These are phyloP conservation scores for Phyllosticta citrichinensis DNA, from an alignment of 2,329 filamentous ascomycete species.

Conservation along the genomic window DNA sequence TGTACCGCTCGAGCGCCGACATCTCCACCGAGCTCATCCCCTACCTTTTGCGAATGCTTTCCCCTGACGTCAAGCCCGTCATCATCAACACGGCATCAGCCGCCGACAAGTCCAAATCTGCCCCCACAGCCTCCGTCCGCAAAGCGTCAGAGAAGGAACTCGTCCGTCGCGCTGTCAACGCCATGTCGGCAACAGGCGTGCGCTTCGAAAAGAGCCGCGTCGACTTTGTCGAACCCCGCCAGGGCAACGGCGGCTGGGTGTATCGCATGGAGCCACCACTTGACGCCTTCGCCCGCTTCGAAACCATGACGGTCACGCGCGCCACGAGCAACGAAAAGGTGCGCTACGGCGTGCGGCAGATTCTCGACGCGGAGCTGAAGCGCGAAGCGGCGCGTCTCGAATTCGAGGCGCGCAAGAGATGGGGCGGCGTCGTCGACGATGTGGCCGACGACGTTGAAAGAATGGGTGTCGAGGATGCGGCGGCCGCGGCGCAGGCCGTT, in stretches of 20 bases:
- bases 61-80: slow-evolving; percentile 84
- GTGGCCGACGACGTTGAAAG: slow-evolving; percentile 11
- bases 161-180: slow-evolving; percentile 67
- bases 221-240: slow-evolving; percentile 52
- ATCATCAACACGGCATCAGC: slow-evolving; percentile 65
- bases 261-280: slow-evolving; percentile 91
- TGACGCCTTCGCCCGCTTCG: slow-evolving; percentile 68
- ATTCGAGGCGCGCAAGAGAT: slow-evolving; percentile 52
- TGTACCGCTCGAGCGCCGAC: slow-evolving; percentile 69
- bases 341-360: slow-evolving; percentile 86
- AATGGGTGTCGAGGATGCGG: slow-evolving; percentile 19
- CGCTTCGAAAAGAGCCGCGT: slow-evolving; percentile 71
- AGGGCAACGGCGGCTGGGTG: slow-evolving; percentile 54
- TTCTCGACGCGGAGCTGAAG: slow-evolving; percentile 80
- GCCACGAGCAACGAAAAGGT: slow-evolving; percentile 53
- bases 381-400: slow-evolving; percentile 61
- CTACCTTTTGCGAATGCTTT: slow-evolving; percentile 72
- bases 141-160: slow-evolving; percentile 76
- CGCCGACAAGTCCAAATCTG: slow-evolving; percentile 19
- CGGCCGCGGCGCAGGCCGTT: slow-evolving; percentile 11
- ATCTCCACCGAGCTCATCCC: slow-evolving; percentile 77
- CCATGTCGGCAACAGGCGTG: slow-evolving; percentile 75
- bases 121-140: slow-evolving; percentile 69
- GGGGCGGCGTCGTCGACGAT: slow-evolving; percentile 21
- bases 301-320: slow-evolving; percentile 41